phyloP scores from a whole-genome alignment of 106 monocot species.

The Dioscorea zingiberensis region DNA sequence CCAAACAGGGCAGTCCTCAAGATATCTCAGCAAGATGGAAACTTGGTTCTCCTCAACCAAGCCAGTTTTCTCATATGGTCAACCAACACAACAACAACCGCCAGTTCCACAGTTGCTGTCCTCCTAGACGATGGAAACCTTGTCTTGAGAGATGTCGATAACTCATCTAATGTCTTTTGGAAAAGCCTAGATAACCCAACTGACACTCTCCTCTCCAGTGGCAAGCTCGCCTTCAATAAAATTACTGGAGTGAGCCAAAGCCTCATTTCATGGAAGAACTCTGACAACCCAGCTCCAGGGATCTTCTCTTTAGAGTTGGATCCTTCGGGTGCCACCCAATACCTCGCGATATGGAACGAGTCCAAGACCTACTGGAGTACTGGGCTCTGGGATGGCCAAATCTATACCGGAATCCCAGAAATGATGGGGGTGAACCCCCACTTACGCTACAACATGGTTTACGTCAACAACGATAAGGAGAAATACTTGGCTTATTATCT shows the following conservation, averaged over 20 bases:
- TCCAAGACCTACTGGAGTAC: slow-evolving; percentile 13
- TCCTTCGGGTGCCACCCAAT: no score
- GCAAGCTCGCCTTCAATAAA: slow-evolving; percentile 13
- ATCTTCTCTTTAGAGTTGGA: slow-evolving; percentile 1
- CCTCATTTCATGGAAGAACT: slow-evolving; percentile 16
- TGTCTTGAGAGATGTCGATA: slow-evolving; percentile 22
- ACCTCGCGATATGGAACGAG: slow-evolving; percentile 4
- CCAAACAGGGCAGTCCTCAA: slow-evolving; percentile 6
- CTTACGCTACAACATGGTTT: slow-evolving; percentile 9
- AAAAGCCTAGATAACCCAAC: slow-evolving; percentile 40
- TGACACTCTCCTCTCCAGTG: slow-evolving; percentile 29
- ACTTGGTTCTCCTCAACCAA: slow-evolving; percentile 26
- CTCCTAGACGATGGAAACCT: slow-evolving; percentile 35
- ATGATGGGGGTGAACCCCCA: no score
- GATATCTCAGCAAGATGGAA: slow-evolving; percentile 25
- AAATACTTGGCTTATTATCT: no score
- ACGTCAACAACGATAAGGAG: no score
- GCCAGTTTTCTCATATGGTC: slow-evolving; percentile 34
- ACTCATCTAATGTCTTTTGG: slow-evolving; percentile 18
- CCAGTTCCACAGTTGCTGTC: slow-evolving; percentile 18
- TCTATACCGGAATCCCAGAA: not conserved
- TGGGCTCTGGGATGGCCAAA: slow-evolving; percentile 15
- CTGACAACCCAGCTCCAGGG: slow-evolving; percentile 16
- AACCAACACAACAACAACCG: slow-evolving; percentile 10
- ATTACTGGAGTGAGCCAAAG: slow-evolving; percentile 1